phyloP scores from a whole-genome alignment of 768 basidiomycete species.

The Termitomyces sp. region DNA sequence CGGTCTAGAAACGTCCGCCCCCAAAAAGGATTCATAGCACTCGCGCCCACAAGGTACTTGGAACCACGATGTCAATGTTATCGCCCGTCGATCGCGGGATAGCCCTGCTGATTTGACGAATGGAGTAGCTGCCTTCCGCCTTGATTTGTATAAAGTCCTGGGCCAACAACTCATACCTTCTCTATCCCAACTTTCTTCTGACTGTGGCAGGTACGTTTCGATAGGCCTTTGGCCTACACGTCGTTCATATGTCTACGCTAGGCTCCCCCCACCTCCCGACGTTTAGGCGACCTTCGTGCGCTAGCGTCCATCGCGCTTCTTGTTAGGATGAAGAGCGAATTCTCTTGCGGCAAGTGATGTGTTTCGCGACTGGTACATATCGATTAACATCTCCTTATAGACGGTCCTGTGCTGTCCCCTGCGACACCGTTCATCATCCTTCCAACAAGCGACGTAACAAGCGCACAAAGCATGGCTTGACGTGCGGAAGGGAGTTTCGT shows the following conservation, averaged over 20 bases:
- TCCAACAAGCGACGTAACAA: slow-evolving; percentile 73
- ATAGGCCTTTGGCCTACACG: background rate
- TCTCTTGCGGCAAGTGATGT: slow-evolving; percentile 45
- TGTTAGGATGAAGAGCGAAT: slow-evolving; percentile 54
- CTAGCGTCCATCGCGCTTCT: slow-evolving; percentile 77
- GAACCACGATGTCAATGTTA: slow-evolving; percentile 10
- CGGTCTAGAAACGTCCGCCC: background rate
- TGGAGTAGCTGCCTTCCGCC: background rate
- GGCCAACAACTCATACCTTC: background rate
- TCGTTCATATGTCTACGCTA: slow-evolving; percentile 5
- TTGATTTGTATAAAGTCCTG: background rate
- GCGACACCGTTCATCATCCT: slow-evolving; percentile 62
- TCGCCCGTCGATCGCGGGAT: slow-evolving; percentile 23
- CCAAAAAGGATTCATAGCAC: background rate
- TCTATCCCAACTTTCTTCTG: background rate
- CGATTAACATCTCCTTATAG: slow-evolving; percentile 16
- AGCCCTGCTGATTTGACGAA: background rate
- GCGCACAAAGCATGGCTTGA: slow-evolving; percentile 68
- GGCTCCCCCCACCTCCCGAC: slow-evolving; percentile 44
- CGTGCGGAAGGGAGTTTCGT: slow-evolving; percentile 49
- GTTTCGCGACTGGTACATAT: background rate
- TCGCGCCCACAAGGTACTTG: background rate
- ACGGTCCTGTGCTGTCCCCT: slow-evolving; percentile 26
- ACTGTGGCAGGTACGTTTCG: slow-evolving; percentile 11
- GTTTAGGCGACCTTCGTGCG: slow-evolving; percentile 52